Base-by-base conservation (phyloP, 2,329 filamentous ascomycete species). In the Macrophomina pseudophaseolina region DNA sequence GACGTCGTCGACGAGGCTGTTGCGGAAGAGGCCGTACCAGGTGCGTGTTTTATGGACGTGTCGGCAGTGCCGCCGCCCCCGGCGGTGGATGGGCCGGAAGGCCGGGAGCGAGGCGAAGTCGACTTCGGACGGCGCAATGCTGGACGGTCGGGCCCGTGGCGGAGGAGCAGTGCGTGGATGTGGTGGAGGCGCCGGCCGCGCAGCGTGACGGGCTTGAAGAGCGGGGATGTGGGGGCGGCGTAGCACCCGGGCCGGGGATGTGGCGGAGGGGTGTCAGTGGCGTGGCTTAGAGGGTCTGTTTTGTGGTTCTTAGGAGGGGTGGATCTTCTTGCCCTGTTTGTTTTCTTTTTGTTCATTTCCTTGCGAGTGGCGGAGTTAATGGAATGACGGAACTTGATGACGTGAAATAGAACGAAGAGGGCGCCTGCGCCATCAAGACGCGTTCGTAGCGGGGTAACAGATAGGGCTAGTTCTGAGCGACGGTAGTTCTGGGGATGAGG, bases 11-110 rank as follows among this genome's bases (percentile, higher is more conserved):
- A 16, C 28, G 3, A 16, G 11, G 68, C 86, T 85, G n/a, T 86
- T 84, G 66, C 87, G 83, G 70, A 87, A 87, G 69, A 87, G 87
- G 0, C 74, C 73, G 71, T 88, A 88, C 66, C 79, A 82, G 0
- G 72, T n/a, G n/a, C 69, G 0, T 83, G 78, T 71, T 88, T 88
- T 0, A 75, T 72, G 64, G 87, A 87, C 0, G 85, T 85, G 3
- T 85, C 84, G 42, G 33, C 53, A 0, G 85, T 85, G 3, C 85
- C 85, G 42, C 53, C 53, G 9, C 23, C 72, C 1, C 23, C 23
- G 1, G 51, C 71, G 72, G 59, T 76, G 73, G n/a, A 77, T 76
- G 38, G 72, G 70, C 32, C 71, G 72, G 64, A 76, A 73, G 18
- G 70, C 69, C 42, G 72, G 67, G 11, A 73, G 70, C 59, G 76